phyloP scores from a whole-genome alignment of 2,329 filamentous ascomycete genomes.

The Periconia digitata region DNA sequence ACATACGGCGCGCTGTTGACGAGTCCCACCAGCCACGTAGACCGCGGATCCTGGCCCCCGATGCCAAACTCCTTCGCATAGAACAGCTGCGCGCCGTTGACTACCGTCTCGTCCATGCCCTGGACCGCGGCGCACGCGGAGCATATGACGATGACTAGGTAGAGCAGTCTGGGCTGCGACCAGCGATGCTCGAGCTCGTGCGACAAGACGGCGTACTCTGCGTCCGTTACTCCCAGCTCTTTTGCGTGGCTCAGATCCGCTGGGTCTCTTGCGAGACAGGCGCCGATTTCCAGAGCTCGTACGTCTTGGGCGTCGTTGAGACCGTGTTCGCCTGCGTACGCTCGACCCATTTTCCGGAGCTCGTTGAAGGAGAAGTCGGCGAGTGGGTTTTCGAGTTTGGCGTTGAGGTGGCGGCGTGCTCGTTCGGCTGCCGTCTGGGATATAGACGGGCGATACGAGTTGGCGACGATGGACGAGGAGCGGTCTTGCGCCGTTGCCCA shows the following conservation, averaged over 20 bases:
- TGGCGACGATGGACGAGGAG: not conserved
- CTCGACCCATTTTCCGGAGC: slow-evolving; percentile 58
- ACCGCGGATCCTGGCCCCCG: slow-evolving; percentile 47
- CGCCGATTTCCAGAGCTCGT: slow-evolving; percentile 32
- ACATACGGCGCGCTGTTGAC: slow-evolving; percentile 65
- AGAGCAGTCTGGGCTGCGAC: slow-evolving; percentile 65
- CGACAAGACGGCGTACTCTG: slow-evolving; percentile 59
- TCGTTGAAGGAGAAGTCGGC: slow-evolving; percentile 53
- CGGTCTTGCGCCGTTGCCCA: slow-evolving; percentile 5
- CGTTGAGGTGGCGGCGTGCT: slow-evolving; percentile 43
- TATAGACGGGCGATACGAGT: slow-evolving; percentile 20
- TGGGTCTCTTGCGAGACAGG: slow-evolving; percentile 29
- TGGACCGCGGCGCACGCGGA: slow-evolving; percentile 68
- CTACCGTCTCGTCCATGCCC: slow-evolving; percentile 71
- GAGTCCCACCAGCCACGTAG: slow-evolving; percentile 63
- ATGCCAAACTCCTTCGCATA: slow-evolving; percentile 66
- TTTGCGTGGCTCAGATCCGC: slow-evolving; percentile 14
- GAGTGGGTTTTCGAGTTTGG: slow-evolving; percentile 58
- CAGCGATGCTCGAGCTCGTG: slow-evolving; percentile 66
- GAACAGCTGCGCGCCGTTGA: slow-evolving; percentile 58
- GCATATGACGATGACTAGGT: slow-evolving; percentile 64
- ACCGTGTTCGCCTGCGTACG: slow-evolving; percentile 59
- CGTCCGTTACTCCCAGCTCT: slow-evolving; percentile 53
- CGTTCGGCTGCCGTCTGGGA: slow-evolving; percentile 40
- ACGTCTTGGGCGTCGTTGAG: slow-evolving; percentile 33